Percentiles rank a stretch among this genome's conserved stretches.
Evolutionary conservation across 768 basidiomycete species (phyloP).

Genomic region (Leccinum arenicola): DNA sequence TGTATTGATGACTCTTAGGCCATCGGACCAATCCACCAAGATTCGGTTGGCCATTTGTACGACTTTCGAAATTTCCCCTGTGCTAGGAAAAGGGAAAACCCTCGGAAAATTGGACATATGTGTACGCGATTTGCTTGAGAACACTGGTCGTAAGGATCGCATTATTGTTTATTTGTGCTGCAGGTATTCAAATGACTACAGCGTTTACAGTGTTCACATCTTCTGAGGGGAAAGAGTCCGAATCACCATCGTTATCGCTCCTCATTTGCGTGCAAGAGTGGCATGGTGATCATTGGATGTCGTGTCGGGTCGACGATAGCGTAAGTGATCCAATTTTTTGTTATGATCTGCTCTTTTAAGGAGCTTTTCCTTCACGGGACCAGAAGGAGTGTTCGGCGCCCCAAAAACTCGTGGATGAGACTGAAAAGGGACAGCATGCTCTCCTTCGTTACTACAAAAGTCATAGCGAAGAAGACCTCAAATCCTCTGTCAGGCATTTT

Average conservation of each 20-base stretch:
- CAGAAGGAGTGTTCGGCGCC: neutral
- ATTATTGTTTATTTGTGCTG: too few species aligned
- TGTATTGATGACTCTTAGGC: neutral
- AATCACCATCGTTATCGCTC: neutral
- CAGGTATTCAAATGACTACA: neutral
- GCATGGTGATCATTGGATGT: neutral
- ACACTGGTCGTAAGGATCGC: neutral
- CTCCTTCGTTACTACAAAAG: neutral
- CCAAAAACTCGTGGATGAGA: neutral
- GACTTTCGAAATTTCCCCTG: neutral
- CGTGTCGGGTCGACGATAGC: neutral
- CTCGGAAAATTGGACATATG: neutral
- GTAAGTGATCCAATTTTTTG: neutral
- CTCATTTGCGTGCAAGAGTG: neutral
- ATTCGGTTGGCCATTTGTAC: neutral
- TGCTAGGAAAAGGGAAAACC: neutral
- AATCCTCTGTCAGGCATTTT: slow-evolving; percentile 1
- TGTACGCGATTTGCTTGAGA: neutral
- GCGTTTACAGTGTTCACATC: neutral
- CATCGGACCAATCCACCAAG: neutral
- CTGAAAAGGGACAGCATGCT: slow-evolving; percentile 1
- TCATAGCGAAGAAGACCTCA: neutral
- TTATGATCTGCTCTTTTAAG: neutral
- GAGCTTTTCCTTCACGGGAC: too few species aligned
- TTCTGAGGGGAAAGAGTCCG: neutral